Conservation (phyloP, 192 early-diverging fungal genomes). For the Radiomyces spectabilis region DNA sequence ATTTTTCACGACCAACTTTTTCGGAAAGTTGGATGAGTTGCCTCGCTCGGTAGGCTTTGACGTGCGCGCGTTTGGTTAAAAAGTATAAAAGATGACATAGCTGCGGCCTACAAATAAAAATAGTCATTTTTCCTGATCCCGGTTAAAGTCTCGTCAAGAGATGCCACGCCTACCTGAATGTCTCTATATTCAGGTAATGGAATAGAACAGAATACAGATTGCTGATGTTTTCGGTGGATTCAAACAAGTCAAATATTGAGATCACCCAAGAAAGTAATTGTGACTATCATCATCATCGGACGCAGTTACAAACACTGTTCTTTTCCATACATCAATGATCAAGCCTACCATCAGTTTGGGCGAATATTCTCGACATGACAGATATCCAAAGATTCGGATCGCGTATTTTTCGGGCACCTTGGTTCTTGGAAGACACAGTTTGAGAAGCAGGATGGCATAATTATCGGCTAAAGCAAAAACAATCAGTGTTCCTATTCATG, state of each 20-base stretch:
- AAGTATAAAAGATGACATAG: conserved; percentile 42
- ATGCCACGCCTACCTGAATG: conserved; percentile 22
- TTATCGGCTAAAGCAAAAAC: neutral
- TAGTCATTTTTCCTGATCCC: neutral
- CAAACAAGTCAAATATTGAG: conserved; percentile 37
- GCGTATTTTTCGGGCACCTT: neutral
- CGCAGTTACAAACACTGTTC: neutral
- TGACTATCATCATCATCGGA: conserved; percentile 11
- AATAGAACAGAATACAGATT: conserved; percentile 44
- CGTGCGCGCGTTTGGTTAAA: conserved; percentile 40
- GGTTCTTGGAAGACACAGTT: conserved; percentile 1
- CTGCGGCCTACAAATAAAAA: conserved; percentile 20
- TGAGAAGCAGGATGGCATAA: neutral
- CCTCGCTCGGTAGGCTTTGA: conserved; percentile 41
- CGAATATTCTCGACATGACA: conserved; percentile 5
- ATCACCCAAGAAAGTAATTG: conserved; percentile 40
- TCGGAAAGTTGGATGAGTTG: conserved; percentile 32
- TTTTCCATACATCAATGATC: neutral
- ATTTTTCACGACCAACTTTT: conserved; percentile 29
- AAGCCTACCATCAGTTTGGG: neutral
- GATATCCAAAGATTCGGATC: neutral
- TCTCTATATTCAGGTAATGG: conserved; percentile 39
- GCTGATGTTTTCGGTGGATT: conserved; percentile 28
- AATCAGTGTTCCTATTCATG: neutral
- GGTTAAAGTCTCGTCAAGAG: neutral